These are phyloP conservation scores for Hebeloma cylindrosporum DNA, from an alignment of 768 basidiomycete species.

Conservation along the genomic window DNA sequence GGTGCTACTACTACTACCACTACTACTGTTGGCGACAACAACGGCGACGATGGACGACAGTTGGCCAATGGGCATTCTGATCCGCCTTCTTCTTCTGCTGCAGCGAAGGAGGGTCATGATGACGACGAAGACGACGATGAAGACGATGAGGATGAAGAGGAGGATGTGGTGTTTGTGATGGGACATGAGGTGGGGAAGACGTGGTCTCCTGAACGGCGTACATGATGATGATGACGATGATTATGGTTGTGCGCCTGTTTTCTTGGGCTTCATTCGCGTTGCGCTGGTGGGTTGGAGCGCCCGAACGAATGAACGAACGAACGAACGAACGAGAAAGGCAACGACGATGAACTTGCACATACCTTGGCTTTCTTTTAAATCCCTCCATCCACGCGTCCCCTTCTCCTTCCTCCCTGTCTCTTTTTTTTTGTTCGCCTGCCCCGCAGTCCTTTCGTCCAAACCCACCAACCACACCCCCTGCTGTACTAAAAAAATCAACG, in stretches of 20 bases:
- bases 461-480: too few species aligned
- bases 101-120: not conserved
- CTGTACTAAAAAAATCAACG: too few species aligned
- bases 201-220: slow-evolving; percentile 32
- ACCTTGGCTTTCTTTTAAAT: slow-evolving; percentile 1
- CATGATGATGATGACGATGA: slow-evolving; percentile 17
- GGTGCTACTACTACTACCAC: too few species aligned
- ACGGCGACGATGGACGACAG: too few species aligned
- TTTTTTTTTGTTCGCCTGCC: slow-evolving; percentile 1
- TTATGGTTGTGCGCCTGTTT: slow-evolving; percentile 6
- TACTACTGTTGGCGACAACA: too few species aligned
- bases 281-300: too few species aligned
- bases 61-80: not conserved
- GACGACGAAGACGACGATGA: slow-evolving; percentile 26
- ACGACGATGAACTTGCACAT: too few species aligned
- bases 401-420: not conserved
- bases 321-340: too few species aligned
- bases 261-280: not conserved
- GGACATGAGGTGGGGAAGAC: slow-evolving; percentile 42
- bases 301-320: too few species aligned
- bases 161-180: slow-evolving; percentile 78
- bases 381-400: slow-evolving; percentile 5
- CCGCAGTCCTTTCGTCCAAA: too few species aligned
- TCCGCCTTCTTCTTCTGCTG: not conserved
- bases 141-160: slow-evolving; percentile 60